Conservation (phyloP, 352 stramenopile species). For the Pilasporangium apinafurcum region DNA sequence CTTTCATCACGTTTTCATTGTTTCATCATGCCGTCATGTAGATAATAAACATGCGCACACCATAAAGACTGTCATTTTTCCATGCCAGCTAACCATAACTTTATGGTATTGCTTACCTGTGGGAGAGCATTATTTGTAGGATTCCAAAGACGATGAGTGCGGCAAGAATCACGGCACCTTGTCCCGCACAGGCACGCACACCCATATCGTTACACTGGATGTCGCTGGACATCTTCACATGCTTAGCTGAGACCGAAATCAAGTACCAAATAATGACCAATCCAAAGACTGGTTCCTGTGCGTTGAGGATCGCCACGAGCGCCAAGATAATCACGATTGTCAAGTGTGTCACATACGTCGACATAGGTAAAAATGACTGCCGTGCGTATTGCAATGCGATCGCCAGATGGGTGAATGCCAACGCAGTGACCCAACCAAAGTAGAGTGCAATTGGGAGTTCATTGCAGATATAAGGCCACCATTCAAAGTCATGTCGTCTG, state of each 20-base stretch:
- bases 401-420: conserved; percentile 56
- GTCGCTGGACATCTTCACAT: conserved; percentile 31
- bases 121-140: conserved; percentile 41
- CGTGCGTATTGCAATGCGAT: conserved; percentile 59
- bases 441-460: conserved; percentile 71
- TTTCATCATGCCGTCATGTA: neutral
- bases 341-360: conserved; percentile 61
- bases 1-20: too few relatives aligned
- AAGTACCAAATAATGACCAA: conserved; percentile 73
- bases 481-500: conserved; percentile 35
- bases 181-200: conserved; percentile 52
- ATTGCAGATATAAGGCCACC: conserved; percentile 67
- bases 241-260: conserved; percentile 48
- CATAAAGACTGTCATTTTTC: neutral
- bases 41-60: conserved; percentile 1
- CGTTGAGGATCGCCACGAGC: conserved; percentile 51
- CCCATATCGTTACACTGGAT: conserved; percentile 42
- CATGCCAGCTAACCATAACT: neutral
- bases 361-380: conserved; percentile 39
- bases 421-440: conserved; percentile 72
- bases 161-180: conserved; percentile 49
- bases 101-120: conserved; percentile 41
- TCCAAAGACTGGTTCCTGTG: conserved; percentile 47
- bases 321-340: conserved; percentile 51
- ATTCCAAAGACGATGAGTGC: conserved; percentile 47